Conservation (phyloP, 176 grass and related monocot species). For the barley (Hordeum vulgare) region MorexV3_pseudomolecules_assembly NC_058523.1:545414547-545415046, state of each 20-base stretch:
- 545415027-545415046: slow-evolving; percentile 10
- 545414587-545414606: not conserved
- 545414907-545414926: not conserved
- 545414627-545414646: not conserved
- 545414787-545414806: not conserved
- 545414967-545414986: not conserved
- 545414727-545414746: not conserved
- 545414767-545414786: not conserved
- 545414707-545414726: not conserved
- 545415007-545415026: not conserved
- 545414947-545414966: not conserved
- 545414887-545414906: not conserved
- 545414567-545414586: not conserved
- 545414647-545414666: not conserved
- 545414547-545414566: not conserved
- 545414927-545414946: slow-evolving; percentile 3
- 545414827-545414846: not conserved
- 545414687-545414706: not conserved
- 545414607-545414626: not conserved
- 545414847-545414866: not conserved
- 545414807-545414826: not conserved
- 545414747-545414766: not conserved
- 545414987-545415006: slow-evolving; percentile 2
- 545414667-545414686: not conserved
- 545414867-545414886: not conserved